phyloP scores from a whole-genome alignment of 2,329 filamentous ascomycete species.

The Diaporthe ilicicola region DNA sequence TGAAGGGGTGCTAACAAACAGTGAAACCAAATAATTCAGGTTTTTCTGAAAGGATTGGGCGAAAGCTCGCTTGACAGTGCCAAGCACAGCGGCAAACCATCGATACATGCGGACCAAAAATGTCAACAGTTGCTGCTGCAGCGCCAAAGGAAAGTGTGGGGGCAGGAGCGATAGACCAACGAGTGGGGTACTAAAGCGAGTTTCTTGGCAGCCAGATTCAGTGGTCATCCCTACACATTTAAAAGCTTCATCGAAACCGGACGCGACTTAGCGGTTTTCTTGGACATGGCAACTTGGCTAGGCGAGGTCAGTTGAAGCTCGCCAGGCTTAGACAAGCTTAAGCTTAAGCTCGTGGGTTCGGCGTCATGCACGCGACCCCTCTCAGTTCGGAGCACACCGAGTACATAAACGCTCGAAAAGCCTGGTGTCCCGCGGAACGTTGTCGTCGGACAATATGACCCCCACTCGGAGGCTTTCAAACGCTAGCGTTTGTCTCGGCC shows the following conservation, averaged over 20 bases:
- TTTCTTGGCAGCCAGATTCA: too few species aligned
- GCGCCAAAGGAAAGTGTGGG: not conserved
- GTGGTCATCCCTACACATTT: too few species aligned
- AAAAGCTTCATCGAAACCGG: not conserved
- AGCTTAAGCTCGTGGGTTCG: not conserved
- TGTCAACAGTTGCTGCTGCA: not conserved
- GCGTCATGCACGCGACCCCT: not conserved
- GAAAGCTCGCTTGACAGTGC: not conserved
- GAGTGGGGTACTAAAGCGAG: too few species aligned
- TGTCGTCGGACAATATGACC: not conserved
- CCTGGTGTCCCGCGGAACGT: too few species aligned
- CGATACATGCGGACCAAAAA: too few species aligned
- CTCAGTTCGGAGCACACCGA: not conserved
- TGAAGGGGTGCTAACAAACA: not conserved
- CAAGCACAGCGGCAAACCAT: not conserved
- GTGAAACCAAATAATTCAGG: not conserved
- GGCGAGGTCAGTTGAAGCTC: not conserved
- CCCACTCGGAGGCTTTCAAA: conserved; percentile 14
- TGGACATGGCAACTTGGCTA: not conserved
- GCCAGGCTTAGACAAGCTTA: not conserved
- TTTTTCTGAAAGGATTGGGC: not conserved
- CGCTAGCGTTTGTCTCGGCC: not conserved
- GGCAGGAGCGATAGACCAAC: too few species aligned
- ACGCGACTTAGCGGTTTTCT: not conserved
- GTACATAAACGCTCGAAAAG: too few species aligned